Conservation (phyloP, 192 early-diverging fungal species). For the Coemansia sp. region DNA sequence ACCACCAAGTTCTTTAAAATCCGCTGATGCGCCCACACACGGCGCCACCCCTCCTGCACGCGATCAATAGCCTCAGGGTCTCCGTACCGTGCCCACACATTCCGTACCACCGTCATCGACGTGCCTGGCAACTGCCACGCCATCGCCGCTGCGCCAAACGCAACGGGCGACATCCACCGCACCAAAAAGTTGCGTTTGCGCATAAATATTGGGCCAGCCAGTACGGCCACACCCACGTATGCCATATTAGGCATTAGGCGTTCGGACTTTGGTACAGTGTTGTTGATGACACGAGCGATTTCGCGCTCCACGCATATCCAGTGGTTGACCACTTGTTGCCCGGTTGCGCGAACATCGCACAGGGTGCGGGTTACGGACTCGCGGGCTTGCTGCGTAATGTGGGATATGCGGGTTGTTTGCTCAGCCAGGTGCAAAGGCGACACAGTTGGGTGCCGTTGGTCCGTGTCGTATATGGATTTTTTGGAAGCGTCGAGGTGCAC, state of each 20-base stretch:
- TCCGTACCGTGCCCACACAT: slow-evolving; percentile 51
- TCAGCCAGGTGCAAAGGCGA: not conserved
- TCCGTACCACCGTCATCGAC: slow-evolving; percentile 31
- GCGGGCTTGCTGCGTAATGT: slow-evolving; percentile 9
- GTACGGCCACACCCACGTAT: slow-evolving; percentile 44
- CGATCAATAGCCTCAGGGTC: slow-evolving; percentile 34
- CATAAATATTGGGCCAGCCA: slow-evolving; percentile 54
- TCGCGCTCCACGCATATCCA: slow-evolving; percentile 28
- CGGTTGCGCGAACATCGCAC: not conserved
- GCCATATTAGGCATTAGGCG: slow-evolving; percentile 35
- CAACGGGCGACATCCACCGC: slow-evolving; percentile 39
- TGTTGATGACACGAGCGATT: slow-evolving; percentile 8
- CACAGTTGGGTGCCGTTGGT: not conserved
- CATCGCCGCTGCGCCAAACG: slow-evolving; percentile 37
- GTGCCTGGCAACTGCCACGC: slow-evolving; percentile 50
- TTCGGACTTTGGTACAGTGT: slow-evolving; percentile 44
- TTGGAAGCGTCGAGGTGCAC: slow-evolving; percentile 12
- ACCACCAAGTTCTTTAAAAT: not conserved
- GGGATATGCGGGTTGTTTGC: slow-evolving; percentile 15
- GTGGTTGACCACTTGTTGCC: slow-evolving; percentile 17
- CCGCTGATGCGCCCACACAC: not conserved
- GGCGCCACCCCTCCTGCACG: not conserved
- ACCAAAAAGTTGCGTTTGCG: slow-evolving; percentile 35
- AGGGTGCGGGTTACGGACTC: not conserved
- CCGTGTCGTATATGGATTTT: slow-evolving; percentile 45